Evolutionary conservation across 192 early-diverging fungal genomes (phyloP), one percentile per base, ranked within the genome.

Genomic region (Coemansia sp.): DNA sequence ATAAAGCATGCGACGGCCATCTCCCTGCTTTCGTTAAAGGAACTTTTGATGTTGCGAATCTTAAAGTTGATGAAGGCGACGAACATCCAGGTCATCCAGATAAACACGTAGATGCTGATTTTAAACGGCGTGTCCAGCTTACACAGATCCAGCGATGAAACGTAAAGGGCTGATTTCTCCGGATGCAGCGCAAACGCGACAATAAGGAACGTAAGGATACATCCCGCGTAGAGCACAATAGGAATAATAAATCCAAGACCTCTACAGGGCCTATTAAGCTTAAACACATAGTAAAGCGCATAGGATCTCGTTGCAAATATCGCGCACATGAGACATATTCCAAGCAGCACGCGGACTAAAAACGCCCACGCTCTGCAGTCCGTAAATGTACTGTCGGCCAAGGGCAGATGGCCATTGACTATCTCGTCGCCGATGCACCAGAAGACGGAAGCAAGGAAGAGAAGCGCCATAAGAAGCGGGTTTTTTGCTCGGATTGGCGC

Each of bases 381-480:
- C 7, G 58, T 57, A n/a, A 67, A 56, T 16, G 52, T 53, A 0
- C 64, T 22, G 50, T 53, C 53, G 6, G 29, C 42, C 6, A 67
- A 32, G 4, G 48, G 60, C 23, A 72, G 55, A 50, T 70, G 67
- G 2, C 76, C 71, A 50, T 67, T 73, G 19, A 60, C 58, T 18
- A 69, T 57, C 7, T 60, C 19, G 36, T 79, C 76, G n/a, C 76
- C 76, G 19, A 79, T 39, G 22, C 65, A 67, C 76, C 76, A 79
- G 20, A 78, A 52, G 0, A 27, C 59, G 1, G 60, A 70, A 9
- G 22, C 56, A 11, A 55, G 24, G 22, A 64, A 67, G 9, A 63
- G 18, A 11, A 55, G 49, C 29, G 61, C 45, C 76, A 79, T 67
- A n/a, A 73, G 8, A 1, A 58, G 13, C 0, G 71, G 71, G 29